phyloP scores from a whole-genome alignment of 441 rosid genomes.

The Aleurites moluccanus region DNA sequence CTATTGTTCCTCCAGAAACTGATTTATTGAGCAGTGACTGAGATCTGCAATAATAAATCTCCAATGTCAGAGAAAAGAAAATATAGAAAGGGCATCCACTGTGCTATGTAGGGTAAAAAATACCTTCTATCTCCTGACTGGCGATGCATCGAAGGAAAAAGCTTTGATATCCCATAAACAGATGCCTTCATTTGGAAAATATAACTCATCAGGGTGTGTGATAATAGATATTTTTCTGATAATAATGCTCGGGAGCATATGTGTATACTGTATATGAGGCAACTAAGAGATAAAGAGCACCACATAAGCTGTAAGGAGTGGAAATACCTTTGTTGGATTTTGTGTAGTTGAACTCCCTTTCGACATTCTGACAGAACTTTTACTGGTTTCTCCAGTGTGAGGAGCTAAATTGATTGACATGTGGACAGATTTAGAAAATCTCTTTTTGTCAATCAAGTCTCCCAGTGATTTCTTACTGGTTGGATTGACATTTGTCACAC shows the following conservation, averaged over 20 bases:
- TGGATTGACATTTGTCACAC: slow-evolving; percentile 25
- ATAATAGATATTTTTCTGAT: neutral
- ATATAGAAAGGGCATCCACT: slow-evolving; percentile 7
- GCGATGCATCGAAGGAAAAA: slow-evolving; percentile 34
- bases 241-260: neutral
- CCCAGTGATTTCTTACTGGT: slow-evolving; percentile 29
- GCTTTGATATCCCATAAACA: slow-evolving; percentile 34
- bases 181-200: slow-evolving; percentile 52
- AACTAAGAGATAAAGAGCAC: neutral
- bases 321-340: slow-evolving; percentile 43
- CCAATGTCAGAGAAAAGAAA: slow-evolving; percentile 16
- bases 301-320: neutral
- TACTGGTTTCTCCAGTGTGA: slow-evolving; percentile 30
- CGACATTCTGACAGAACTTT: slow-evolving; percentile 33
- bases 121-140: slow-evolving; percentile 58
- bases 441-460: slow-evolving; percentile 41
- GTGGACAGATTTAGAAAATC: slow-evolving; percentile 44
- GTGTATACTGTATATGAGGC: neutral
- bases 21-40: slow-evolving; percentile 34
- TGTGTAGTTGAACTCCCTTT: slow-evolving; percentile 38
- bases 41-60: slow-evolving; percentile 38
- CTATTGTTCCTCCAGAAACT: slow-evolving; percentile 40
- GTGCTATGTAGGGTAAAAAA: neutral
- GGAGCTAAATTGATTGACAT: slow-evolving; percentile 51
- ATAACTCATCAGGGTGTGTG: slow-evolving; percentile 17